Evolutionary conservation across 1,284 basidiomycete species (phyloP).

Genomic region (Cryptococcus floricola): DNA sequence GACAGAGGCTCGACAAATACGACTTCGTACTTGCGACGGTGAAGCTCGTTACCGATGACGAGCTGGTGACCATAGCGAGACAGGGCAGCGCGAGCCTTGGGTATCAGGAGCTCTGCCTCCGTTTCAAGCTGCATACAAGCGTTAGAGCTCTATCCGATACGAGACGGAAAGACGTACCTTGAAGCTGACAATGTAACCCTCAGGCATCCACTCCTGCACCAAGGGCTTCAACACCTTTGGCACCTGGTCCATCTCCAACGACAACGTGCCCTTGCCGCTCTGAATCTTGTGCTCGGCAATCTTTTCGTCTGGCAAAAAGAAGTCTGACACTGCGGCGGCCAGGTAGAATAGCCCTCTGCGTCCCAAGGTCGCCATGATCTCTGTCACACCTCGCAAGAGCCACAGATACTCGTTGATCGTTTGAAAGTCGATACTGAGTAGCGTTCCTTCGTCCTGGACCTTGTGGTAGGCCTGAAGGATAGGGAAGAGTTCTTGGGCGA

Average conservation of each 20-base stretch:
- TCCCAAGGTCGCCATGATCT: conserved; percentile 58
- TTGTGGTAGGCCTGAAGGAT: conserved; percentile 78
- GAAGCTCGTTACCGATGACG: conserved; percentile 92
- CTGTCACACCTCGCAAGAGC: conserved; percentile 75
- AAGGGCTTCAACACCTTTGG: conserved; percentile 91
- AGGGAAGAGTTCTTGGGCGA: conserved; percentile 59
- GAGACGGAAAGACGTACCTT: conserved; percentile 60
- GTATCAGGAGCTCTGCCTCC: conserved; percentile 73
- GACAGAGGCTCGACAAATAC: conserved; percentile 64
- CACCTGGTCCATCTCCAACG: conserved; percentile 97
- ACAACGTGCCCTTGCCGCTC: conserved; percentile 84
- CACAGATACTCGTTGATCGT: conserved; percentile 97
- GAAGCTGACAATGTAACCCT: conserved; percentile 92
- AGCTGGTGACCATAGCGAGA: conserved; percentile 95
- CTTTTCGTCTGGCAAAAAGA: conserved; percentile 86
- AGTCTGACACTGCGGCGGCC: conserved; percentile 95
- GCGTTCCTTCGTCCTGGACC: conserved; percentile 65
- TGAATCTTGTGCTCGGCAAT: conserved; percentile 98
- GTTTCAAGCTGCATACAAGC: conserved; percentile 76
- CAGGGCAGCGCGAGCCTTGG: conserved; percentile 82
- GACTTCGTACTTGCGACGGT: conserved; percentile 83
- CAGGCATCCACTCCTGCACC: conserved; percentile 88
- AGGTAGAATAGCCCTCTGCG: conserved; percentile 87
- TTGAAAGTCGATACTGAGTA: conserved; percentile 85
- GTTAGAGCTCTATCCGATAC: not conserved